Evolutionary conservation across 441 rosid genomes (phyloP), one percentile per base, ranked within the genome.

Genomic region (Pelargonium citronellum): DNA sequence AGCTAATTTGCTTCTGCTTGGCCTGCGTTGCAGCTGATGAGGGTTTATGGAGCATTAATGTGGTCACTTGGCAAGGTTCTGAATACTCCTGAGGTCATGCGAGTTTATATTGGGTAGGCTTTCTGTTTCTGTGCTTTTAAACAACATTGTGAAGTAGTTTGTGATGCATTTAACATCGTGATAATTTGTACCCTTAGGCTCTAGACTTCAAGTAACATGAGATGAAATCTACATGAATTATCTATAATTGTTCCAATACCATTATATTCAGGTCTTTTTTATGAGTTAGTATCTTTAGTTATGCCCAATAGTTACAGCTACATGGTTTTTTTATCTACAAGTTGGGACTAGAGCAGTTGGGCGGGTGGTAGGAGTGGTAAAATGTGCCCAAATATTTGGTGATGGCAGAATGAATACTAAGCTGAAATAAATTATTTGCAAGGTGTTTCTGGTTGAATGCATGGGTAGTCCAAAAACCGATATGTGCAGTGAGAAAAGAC

Each of bases 41-140:
- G 97, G 83, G 99, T 95, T 24, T 90, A 95, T 83, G 99, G 99
- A 78, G 97, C 96, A 61, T 77, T 95, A 66, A 91, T 95, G 97
- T 91, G 97, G 97, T 95, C 99, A 41, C 96, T 95, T 12, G 96
- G 99, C 68, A 95, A 91, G 83, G 99, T 95, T 79, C 80, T 95
- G 7, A 90, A 90, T 74, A 92, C 96, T 74, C 98, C 98, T 47
- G 99, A 92, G 81, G 99, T 92, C 75, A 71, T 55, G 78, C 97
- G 97, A 64, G 97, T 95, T 69, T 95, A 95, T 82, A 90, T 91
- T 51, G 97, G 99, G 99, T 95, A 82, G 74, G 82, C 58, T 70
- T 67, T 27, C 30, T 73, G 67, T 70, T 75, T 47, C 9, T 11
- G 1, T 49, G 19, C 58, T 15, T 58, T 34, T n/a, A 1, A 43